These are phyloP conservation scores for Colletotrichum coccodes DNA, from an alignment of 2,329 filamentous ascomycete species.

Conservation along the genomic window DNA sequence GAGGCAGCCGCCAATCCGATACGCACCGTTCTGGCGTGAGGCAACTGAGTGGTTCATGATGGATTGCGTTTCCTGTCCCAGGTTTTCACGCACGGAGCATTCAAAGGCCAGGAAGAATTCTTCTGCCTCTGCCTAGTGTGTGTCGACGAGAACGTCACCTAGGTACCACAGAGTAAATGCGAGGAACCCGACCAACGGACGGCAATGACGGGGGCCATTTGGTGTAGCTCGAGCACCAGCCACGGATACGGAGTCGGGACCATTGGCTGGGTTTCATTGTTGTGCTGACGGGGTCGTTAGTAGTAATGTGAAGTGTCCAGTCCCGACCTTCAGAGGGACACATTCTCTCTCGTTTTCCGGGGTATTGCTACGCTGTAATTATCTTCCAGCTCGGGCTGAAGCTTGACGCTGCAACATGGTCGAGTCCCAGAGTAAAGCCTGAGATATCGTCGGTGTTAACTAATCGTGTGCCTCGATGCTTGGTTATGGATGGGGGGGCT, in stretches of 20 bases:
- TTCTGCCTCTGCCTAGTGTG: constrained; percentile 22
- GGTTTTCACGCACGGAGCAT: neutral
- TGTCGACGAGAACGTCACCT: neutral
- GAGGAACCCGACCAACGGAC: neutral
- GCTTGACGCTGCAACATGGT: neutral
- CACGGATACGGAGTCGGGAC: neutral
- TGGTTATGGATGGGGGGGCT: constrained; percentile 24
- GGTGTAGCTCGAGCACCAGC: neutral
- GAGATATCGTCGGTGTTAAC: constrained; percentile 6
- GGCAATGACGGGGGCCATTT: neutral
- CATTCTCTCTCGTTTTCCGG: neutral
- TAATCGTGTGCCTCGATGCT: constrained; percentile 15
- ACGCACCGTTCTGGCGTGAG: constrained; percentile 3
- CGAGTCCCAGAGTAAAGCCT: too few species aligned
- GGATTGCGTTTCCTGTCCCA: constrained; percentile 14
- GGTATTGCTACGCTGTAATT: neutral
- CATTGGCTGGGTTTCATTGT: neutral
- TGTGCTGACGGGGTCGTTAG: neutral
- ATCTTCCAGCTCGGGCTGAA: neutral
- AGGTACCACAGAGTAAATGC: neutral
- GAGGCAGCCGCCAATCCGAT: constrained; percentile 26
- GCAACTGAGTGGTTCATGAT: neutral
- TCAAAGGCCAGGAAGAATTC: constrained; percentile 22
- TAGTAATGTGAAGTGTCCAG: neutral
- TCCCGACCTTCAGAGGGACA: neutral